phyloP scores from a whole-genome alignment of 345 rosid genomes.

The Heritiera littoralis region DNA sequence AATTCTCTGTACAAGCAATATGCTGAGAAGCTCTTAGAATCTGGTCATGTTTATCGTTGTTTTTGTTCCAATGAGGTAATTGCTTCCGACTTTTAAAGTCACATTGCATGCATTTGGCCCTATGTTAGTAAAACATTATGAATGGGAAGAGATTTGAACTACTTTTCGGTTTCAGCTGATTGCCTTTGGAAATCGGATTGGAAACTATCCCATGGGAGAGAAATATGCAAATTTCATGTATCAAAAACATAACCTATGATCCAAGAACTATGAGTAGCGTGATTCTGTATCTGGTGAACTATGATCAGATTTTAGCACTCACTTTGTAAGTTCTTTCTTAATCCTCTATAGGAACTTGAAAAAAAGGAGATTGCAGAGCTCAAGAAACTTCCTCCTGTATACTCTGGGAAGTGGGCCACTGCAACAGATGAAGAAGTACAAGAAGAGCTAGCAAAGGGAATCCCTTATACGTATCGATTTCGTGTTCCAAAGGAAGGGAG shows the following conservation, averaged over 20 bases:
- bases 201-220: background rate
- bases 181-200: background rate
- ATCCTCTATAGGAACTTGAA: constrained; percentile 71
- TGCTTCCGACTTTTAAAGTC: background rate
- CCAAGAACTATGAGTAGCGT: background rate
- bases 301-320: background rate
- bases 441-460: constrained; percentile 80
- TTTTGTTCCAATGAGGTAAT: constrained; percentile 85
- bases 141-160: background rate
- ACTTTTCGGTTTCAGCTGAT: background rate
- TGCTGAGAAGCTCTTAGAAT: constrained; percentile 75
- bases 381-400: constrained; percentile 79
- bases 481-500: constrained; percentile 80
- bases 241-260: background rate
- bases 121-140: background rate
- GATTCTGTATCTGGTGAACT: background rate
- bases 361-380: constrained; percentile 75
- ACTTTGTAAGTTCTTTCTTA: constrained; percentile 10
- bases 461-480: constrained; percentile 76
- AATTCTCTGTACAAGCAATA: constrained; percentile 74
- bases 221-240: background rate
- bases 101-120: background rate
- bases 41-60: constrained; percentile 89
- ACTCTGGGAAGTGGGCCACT: constrained; percentile 83
- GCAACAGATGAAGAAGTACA: constrained; percentile 65